These are phyloP conservation scores for Polysphondylium violaceum DNA, from an alignment of 78 protist genomes.

Conservation along the genomic window DNA sequence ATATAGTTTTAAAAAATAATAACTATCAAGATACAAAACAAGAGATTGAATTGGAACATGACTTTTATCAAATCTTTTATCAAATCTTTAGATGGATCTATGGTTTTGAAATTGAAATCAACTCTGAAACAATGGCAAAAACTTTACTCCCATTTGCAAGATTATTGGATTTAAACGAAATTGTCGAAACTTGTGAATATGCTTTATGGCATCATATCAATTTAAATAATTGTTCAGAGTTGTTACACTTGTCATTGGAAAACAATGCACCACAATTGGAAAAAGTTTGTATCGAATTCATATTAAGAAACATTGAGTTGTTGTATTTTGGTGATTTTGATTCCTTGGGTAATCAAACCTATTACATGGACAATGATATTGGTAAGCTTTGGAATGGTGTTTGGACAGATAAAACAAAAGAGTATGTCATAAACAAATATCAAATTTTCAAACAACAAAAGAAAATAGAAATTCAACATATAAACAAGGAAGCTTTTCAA, in stretches of 20 bases:
- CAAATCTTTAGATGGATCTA: constrained; percentile 35
- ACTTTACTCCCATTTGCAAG: constrained; percentile 5
- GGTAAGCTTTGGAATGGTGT: constrained; percentile 22
- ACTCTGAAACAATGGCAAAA: neutral
- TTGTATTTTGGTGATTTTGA: constrained; percentile 27
- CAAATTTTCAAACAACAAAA: neutral
- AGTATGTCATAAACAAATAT: constrained; percentile 6
- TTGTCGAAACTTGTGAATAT: constrained; percentile 29
- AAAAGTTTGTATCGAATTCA: constrained; percentile 17
- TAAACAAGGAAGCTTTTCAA: constrained; percentile 3
- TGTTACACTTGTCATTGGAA: constrained; percentile 12
- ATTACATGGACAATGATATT: neutral
- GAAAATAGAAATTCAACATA: constrained; percentile 40
- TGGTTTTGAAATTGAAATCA: neutral
- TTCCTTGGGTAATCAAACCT: neutral
- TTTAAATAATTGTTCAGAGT: constrained; percentile 37
- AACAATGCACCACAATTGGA: constrained; percentile 25
- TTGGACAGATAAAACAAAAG: constrained; percentile 23
- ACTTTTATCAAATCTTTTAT: constrained; percentile 4
- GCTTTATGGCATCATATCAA: constrained; percentile 55
- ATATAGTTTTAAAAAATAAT: neutral
- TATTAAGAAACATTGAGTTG: constrained; percentile 10
- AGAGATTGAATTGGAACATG: neutral
- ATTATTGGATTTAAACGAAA: neutral
- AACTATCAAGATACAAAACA: neutral